Base-by-base conservation (phyloP, 1,284 basidiomycete species). In the Rhodofomes roseus region DNA sequence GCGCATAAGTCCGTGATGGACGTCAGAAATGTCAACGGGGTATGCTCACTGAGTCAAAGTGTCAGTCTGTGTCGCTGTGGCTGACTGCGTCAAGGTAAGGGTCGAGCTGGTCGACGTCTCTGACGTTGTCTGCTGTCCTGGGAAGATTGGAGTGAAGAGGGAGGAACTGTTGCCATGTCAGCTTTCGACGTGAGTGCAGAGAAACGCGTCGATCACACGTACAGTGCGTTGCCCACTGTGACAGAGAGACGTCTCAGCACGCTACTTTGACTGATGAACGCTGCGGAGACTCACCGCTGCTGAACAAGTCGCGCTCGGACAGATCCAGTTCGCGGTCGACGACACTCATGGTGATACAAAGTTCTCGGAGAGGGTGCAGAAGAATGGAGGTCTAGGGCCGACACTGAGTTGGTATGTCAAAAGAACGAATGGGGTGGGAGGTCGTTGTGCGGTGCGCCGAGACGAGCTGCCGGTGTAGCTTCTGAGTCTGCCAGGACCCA, bases 401-500 rank as follows among this genome's bases (percentile, higher is more conserved):
- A n/a, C 50, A n/a, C 46, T 29, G 50, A 22, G 50, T 36, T 36
- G 18, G 50, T 34, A 37, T 52, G 55, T 22, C 55, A 54, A 40
- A 41, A 36, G 43, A 40, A 18, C n/a, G 48, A 40, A 54, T 39
- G 12, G 53, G 34, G 41, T 41, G 56, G n/a, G n/a, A 34, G 61
- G 50, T n/a, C 34, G 50, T 34, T 20, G 50, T 20, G 16, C 18
- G 8, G 50, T 23, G 50, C 31, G 27, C 31, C 31, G 50, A 51
- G 50, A 52, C 50, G 22, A 52, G 34, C 25, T 50, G 23, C 46
- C 41, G 41, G 41, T 23, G 14, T 48, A 27, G 8, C 55, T 53
- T 54, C 55, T 29, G 25, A 37, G 59, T 62, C 61, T 60, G 57
- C 61, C 61, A 55, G 61, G 50, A 58, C 58, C 61, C 57, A 62